Base-by-base conservation (phyloP, 2,329 filamentous ascomycete genomes). In the Lachnellula arida region DNA sequence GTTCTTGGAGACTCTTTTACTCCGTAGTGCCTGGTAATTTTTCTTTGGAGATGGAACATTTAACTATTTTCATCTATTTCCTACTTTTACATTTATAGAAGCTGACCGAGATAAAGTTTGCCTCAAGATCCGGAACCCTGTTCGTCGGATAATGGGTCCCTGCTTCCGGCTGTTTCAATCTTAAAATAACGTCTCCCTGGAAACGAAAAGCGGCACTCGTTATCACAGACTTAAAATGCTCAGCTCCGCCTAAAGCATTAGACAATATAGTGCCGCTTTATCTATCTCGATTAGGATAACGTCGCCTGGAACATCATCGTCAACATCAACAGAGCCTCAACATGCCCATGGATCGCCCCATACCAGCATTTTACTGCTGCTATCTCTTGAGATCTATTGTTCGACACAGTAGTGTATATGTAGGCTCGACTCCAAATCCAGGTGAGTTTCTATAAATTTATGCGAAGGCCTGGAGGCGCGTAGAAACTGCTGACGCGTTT, bases 361-460 rank as follows among this genome's bases (percentile, higher is more conserved):
- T 97, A 22, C 93, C 93, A 9, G 86, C 92, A 1, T 87, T 97
- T 62, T 97, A 97, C 70, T 91, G 89, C 63, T 95, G 94, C 69
- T 97, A 99, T 71, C 81, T 97, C 15, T 81, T 97, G 37, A 87
- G 92, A 19, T 97, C 93, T 0, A 91, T 86, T 0, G 80, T 91
- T 9, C 81, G 83, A 46, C 85, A 84, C 28, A 84, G 81, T 2
- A 75, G 71, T 46, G 79, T 93, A 28, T 99, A 99, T 72, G 87
- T 97, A 53, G 94, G 94, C 52, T 96, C 90, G 44, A 97, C 94
- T 1, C 92, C 92, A 0, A 85, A 97, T 68, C 93, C 94, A 63
- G 63, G 67, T 67, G 58, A 54, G 63, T 17, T 12, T 32, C 28
- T 12, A 32, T 32, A 12, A 11, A 32, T 34, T 8, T 4, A 19